Evolutionary conservation across 2,329 filamentous ascomycete genomes (phyloP), one percentile per base, ranked within the genome.

Genomic region (Calonectria pseudoreteaudii): DNA sequence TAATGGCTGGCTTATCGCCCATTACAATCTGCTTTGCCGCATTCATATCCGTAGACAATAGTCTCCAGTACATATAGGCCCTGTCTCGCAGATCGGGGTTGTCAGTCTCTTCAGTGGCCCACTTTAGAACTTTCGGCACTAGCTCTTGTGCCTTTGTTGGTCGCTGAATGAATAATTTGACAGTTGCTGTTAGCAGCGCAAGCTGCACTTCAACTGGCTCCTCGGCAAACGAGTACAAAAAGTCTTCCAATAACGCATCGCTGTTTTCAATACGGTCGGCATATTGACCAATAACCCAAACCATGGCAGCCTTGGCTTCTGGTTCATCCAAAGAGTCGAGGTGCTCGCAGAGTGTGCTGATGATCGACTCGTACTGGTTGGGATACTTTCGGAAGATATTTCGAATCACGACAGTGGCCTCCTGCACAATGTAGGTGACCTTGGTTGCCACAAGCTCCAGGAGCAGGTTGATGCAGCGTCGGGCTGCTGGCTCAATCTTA

Each of bases 371-470:
- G 85, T 99, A 99, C 83, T 98, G 95, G 83, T 99, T 98, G 11
- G 97, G 97, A 81, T 99, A 99, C 86, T 98, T 98, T 79, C 97
- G 93, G 90, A 99, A 99, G 81, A 99, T 99, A 84, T 99, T 99
- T 78, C 95, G 94, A 82, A 99, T 99, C 31, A 99, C 97, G 7
- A 99, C 97, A 0, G 97, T 99, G 20, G 97, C 97, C 87, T 99
- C 97, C 85, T 99, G 97, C 1, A 99, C 97, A 78, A 99, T 99
- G 82, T 99, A 99, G 0, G 96, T 97, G 69, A 99, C 93, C 86
- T 98, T 98, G n/a, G 97, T 98, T 34, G 96, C 94, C 60, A 99
- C 97, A 50, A 99, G 91, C 76, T 98, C 95, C 26, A 99, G 90
- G 0, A 99, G 89, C 8, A 97, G 93, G 81, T 96, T 96, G 83